Evolutionary conservation across 441 rosid genomes (phyloP), one percentile per base, ranked within the genome.

Genomic region (Eutrema salsugineum): DNA sequence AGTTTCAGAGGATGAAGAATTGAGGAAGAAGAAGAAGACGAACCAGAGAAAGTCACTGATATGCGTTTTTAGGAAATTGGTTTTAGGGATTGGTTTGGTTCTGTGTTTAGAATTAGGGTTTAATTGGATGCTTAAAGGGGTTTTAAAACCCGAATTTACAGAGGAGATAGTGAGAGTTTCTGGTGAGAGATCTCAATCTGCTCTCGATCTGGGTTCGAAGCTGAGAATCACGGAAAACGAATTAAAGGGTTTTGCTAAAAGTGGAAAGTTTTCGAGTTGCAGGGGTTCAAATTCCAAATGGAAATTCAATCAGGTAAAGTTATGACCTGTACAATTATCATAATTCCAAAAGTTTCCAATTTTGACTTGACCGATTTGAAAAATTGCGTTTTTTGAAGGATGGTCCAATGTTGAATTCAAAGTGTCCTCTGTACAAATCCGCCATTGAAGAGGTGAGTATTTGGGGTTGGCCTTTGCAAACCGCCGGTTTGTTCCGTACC

Each of bases 401-500:
- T 78, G 88, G 85, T 68, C 22, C 72, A 42, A 73, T 85, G 28
- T 76, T 91, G 85, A 79, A 72, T 53, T 92, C 93, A 4, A 77
- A 77, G 58, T 94, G 99, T 69, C 65, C 82, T 12, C 49, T 94
- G 76, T 92, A 85, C 63, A 90, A 87, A 69, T 89, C 99, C 1
- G 47, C 73, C 16, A 65, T 50, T n/a, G 99, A 94, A 81, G 97
- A 92, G 64, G 88, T 94, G 20, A 84, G 87, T 73, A 76, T 92
- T 35, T 90, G 99, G 99, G 98, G 98, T 16, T 94, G 99, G 97
- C 98, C 99, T 66, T 72, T 94, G 77, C 96, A 89, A 50, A 86
- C 94, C 0, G 87, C 93, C 1, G 96, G 98, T 27, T 71, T 92
- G 85, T 84, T 85, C 63, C 43, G 75, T 32, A 67, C 91, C 9